These are phyloP conservation scores for Solanum dulcamara DNA, from an alignment of 257 asterid species.

Conservation along the genomic window DNA sequence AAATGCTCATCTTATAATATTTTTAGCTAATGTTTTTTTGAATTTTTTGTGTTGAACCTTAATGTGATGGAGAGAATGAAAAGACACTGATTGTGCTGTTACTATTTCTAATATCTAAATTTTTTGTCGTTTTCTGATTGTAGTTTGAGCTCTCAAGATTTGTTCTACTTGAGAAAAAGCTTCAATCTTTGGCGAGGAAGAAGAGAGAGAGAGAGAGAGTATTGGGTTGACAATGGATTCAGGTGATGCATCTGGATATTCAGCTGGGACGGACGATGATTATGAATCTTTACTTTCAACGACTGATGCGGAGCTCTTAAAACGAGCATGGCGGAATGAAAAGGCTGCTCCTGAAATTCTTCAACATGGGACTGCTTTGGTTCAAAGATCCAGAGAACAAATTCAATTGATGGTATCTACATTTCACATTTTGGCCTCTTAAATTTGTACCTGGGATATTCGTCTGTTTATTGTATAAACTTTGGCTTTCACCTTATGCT, in stretches of 20 bases:
- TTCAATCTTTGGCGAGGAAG: not conserved
- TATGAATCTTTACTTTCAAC: slow-evolving; percentile 59
- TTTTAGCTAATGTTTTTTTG: not conserved
- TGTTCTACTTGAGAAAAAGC: not conserved
- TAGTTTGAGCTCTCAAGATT: not conserved
- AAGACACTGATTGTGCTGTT: not conserved
- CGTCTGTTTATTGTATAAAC: not conserved
- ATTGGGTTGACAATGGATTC: slow-evolving; percentile 32
- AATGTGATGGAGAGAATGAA: not conserved
- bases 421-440: not conserved
- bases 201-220: not conserved
- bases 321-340: slow-evolving; percentile 86
- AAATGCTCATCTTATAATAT: not conserved
- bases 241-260: slow-evolving; percentile 19
- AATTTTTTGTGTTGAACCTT: not conserved
- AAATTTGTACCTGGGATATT: not conserved
- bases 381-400: slow-evolving; percentile 60
- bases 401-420: slow-evolving; percentile 53
- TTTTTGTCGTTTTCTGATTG: not conserved
- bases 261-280: slow-evolving; percentile 41
- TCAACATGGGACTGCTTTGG: slow-evolving; percentile 41
- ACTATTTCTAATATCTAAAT: not conserved
- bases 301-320: slow-evolving; percentile 70
- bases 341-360: slow-evolving; percentile 94
- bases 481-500: not conserved